Base-by-base conservation (phyloP, 129 eudicot genomes). In the Arctium lappa region DNA sequence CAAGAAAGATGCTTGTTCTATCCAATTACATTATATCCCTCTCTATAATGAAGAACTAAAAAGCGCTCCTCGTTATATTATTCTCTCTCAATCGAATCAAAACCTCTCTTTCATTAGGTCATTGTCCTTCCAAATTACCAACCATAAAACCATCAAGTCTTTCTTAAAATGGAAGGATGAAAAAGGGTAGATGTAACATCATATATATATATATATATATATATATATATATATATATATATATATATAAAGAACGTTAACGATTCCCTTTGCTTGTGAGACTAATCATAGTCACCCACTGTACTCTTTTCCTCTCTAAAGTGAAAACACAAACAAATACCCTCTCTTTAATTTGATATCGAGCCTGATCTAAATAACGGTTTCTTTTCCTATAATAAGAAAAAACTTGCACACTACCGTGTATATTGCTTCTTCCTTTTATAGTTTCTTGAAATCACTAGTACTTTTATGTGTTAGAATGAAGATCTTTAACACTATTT, bases 241-340 rank as follows among this genome's bases (percentile, higher is more conserved):
- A 44, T 44, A 44, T 44, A 44, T 44, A 44, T 44, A 44, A 9
- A 66, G 73, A 71, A n/a, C 13, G 39, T 10, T 79, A 60, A 60
- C 9, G 68, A 60, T 60, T 60, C 68, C 6, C 32, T 65, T 79
- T 37, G 75, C 74, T 66, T 65, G 38, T 38, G 74, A 44, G 27
- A 79, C 7, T 42, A 13, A 66, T 29, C 69, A 50, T 75, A 50
- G 73, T 39, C 75, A 53, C 31, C 42, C 38, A 68, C 42, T 33
- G 16, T 78, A 78, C 37, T 37, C 56, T 65, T 78, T 78, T 39
- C 72, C 72, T 68, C 74, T 34, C 32, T 34, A 78, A 79, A n/a
- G 63, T 37, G 73, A 69, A 39, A 69, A 68, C 33, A 68, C 8
- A 70, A 71, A 71, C 36, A 34, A 18, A 44, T 76, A 33, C 39